Conservation (phyloP, 495 filamentous ascomycete genomes). For the Xylaria scruposa region DNA sequence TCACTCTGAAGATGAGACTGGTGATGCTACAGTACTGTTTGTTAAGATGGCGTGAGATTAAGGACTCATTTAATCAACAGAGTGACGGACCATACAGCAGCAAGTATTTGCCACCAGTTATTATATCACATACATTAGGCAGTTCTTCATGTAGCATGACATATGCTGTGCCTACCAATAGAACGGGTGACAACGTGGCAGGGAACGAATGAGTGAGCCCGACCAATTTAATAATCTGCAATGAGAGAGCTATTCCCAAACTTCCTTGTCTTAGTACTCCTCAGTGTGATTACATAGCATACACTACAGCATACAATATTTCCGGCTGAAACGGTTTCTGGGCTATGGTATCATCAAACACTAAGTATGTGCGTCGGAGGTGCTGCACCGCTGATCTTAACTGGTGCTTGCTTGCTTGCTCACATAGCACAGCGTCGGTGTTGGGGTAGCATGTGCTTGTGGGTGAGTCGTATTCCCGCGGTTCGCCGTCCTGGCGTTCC, state of each 20-base stretch:
- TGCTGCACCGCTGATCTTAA: slow-evolving; percentile 26
- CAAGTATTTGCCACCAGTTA: not conserved
- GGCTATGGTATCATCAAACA: slow-evolving; percentile 18
- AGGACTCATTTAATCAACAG: not conserved
- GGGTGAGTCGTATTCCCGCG: slow-evolving; percentile 23
- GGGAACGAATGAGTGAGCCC: not conserved
- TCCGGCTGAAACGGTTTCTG: slow-evolving; percentile 29
- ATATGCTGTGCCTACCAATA: slow-evolving; percentile 4
- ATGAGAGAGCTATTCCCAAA: slow-evolving; percentile 13
- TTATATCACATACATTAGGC: not conserved
- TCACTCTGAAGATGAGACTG: not conserved
- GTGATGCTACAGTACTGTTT: slow-evolving; percentile 6
- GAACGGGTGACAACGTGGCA: not conserved
- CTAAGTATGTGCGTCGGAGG: slow-evolving; percentile 8
- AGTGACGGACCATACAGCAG: not conserved
- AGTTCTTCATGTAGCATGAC: not conserved
- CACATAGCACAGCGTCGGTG: not conserved
- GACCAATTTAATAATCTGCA: not conserved
- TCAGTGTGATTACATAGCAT: slow-evolving; percentile 1
- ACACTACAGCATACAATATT: not conserved
- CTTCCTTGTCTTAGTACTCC: slow-evolving; percentile 5
- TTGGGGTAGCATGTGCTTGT: slow-evolving; percentile 24
- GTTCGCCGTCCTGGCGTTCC: slow-evolving; percentile 19
- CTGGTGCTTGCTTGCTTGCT: slow-evolving; percentile 16
- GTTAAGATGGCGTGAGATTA: slow-evolving; percentile 17